Base-by-base conservation (phyloP, 352 stramenopile species). In the Globisporangium alternatum region DNA sequence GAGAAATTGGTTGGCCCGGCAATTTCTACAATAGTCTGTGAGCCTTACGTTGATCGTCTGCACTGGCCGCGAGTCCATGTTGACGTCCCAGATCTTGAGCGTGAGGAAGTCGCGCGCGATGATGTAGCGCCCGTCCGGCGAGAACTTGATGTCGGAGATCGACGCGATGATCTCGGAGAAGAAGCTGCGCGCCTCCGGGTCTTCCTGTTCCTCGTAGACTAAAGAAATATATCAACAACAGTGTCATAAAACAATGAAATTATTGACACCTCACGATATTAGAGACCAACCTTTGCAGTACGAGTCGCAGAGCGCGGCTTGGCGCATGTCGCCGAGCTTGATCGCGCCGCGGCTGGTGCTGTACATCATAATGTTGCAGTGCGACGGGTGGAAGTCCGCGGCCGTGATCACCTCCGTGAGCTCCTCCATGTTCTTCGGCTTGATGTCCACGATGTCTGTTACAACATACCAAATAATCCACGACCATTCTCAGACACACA, bases 131-230 rank as follows among this genome's bases (percentile, higher is more conserved):
- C 96, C 96, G 66, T 97, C 94, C 0, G 82, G 83, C n/a, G 86
- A 94, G 63, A 98, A 98, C 59, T 95, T 94, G 56, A 98, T 94
- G 72, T 98, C 93, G 21, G 90, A 98, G 68, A 98, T 97, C 21
- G 91, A 98, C 39, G 90, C 89, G 47, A 98, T 96, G 70, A 98
- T 98, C 69, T 99, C 96, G 4, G 88, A 97, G 68, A 98, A 98
- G 64, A 98, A 98, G 56, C 84, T 97, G 61, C 95, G 81, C 30
- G 77, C 63, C 62, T 89, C 80, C 13, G 89, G 77, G 63, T 97
- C 80, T 63, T 93, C 83, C 52, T 81, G 82, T 43, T 94, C 85
- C 72, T 93, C 83, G 54, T 89, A 94, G n/a, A 96, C 75, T 90
- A 25, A 25, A 52, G n/a, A 51, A 6, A 25, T 37, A 22, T 21